Percentiles rank a stretch among this genome's conserved stretches.
phyloP scores from a whole-genome alignment of 2,329 filamentous ascomycete genomes.

The Aaosphaeria pasadenensis region DNA sequence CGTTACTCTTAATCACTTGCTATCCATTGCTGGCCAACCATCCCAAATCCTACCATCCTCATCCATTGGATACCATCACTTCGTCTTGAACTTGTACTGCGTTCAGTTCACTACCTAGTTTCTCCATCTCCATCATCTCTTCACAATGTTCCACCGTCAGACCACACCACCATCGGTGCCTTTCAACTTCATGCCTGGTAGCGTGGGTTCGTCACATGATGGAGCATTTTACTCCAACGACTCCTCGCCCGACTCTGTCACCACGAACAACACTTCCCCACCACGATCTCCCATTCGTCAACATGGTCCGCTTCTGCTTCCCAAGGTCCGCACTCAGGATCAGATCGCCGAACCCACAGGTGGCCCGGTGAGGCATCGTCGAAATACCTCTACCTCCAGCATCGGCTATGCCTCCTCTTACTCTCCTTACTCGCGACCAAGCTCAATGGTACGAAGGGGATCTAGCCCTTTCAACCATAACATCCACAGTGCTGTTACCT shows the following conservation, averaged over 20 bases:
- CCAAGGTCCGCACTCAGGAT: conserved; percentile 84
- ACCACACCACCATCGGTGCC: conserved; percentile 43
- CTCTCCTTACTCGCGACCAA: conserved; percentile 49
- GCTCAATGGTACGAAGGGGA: conserved; percentile 43
- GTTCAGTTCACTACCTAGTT: conserved; percentile 36
- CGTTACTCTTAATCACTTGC: conserved; percentile 35
- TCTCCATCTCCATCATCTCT: conserved; percentile 7
- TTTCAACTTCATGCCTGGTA: conserved; percentile 37
- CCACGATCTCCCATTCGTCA: conserved; percentile 70
- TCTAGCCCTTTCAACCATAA: conserved; percentile 44
- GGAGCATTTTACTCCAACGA: conserved; percentile 62
- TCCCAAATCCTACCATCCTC: background rate
- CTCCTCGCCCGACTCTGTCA: conserved; percentile 68
- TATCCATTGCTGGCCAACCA: conserved; percentile 1
- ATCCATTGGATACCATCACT: conserved; percentile 8
- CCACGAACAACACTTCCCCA: conserved; percentile 63
- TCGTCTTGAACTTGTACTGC: background rate
- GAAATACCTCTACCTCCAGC: conserved; percentile 51
- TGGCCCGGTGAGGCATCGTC: conserved; percentile 55
- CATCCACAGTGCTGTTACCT: conserved; percentile 39
- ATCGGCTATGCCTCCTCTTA: conserved; percentile 41
- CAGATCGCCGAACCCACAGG: conserved; percentile 65
- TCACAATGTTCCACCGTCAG: conserved; percentile 44
- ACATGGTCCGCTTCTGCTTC: conserved; percentile 75
- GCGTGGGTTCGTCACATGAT: conserved; percentile 52